Evolutionary conservation across 2,329 filamentous ascomycete genomes (phyloP).

Genomic region (Verticillium tricorpus): DNA sequence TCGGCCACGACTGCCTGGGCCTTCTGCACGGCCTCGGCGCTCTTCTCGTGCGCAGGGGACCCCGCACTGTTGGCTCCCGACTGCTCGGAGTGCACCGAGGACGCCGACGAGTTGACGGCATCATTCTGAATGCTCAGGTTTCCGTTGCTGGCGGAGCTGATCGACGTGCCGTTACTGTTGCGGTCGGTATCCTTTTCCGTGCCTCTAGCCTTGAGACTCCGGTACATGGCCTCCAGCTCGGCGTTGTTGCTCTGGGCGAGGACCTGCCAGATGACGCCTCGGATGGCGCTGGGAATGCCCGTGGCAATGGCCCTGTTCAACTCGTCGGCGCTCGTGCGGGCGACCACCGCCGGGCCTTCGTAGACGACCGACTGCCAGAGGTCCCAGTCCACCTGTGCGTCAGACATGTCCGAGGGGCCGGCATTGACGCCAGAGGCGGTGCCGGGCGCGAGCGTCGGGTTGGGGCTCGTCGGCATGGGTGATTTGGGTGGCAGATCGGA

Average conservation of each 20-base stretch:
- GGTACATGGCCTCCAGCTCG: conserved; percentile 82
- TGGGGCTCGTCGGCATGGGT: conserved; percentile 59
- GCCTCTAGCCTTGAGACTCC: conserved; percentile 72
- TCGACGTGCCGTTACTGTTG: conserved; percentile 48
- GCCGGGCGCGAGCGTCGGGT: conserved; percentile 71
- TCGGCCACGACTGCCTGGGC: conserved; percentile 58
- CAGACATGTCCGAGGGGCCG: conserved; percentile 65
- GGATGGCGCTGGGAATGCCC: conserved; percentile 90
- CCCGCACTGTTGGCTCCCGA: conserved; percentile 57
- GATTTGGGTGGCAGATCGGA: conserved; percentile 10
- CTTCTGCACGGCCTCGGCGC: conserved; percentile 59
- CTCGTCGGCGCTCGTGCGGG: conserved; percentile 82
- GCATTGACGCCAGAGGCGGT: conserved; percentile 78
- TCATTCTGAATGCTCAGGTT: conserved; percentile 60
- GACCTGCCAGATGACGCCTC: conserved; percentile 98
- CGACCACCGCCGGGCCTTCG: conserved; percentile 84
- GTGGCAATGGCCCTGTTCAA: conserved; percentile 86
- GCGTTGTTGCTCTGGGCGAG: conserved; percentile 92
- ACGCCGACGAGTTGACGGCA: conserved; percentile 70
- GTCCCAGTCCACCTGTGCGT: conserved; percentile 93
- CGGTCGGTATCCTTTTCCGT: conserved; percentile 73
- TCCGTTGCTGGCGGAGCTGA: conserved; percentile 49
- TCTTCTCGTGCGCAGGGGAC: conserved; percentile 56
- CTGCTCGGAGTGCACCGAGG: conserved; percentile 75
- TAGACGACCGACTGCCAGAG: conserved; percentile 96